Conservation (phyloP, 1,139 yeast species). For the Nakaseomyces nivariensis region DNA sequence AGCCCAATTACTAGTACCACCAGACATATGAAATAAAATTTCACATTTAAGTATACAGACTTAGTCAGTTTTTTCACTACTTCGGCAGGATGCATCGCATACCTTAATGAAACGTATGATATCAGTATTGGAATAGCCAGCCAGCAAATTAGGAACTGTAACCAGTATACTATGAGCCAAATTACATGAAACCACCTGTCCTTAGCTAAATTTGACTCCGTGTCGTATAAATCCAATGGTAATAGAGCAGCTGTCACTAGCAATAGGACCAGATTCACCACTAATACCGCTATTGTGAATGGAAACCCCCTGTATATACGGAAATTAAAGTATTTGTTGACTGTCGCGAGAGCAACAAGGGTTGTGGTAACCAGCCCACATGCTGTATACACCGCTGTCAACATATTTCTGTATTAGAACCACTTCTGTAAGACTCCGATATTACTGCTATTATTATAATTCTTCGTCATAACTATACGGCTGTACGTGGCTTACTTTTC, state of each 20-base stretch:
- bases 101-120: constrained; percentile 24
- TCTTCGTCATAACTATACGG: too few relatives aligned
- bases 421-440: too few relatives aligned
- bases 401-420: neutral
- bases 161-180: constrained; percentile 26
- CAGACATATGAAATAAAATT: constrained; percentile 23
- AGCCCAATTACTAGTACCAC: constrained; percentile 18
- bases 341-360: constrained; percentile 12
- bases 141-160: constrained; percentile 27
- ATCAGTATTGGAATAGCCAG: constrained; percentile 25
- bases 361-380: constrained; percentile 3
- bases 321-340: constrained; percentile 24
- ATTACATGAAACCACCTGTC: constrained; percentile 8
- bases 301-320: constrained; percentile 22
- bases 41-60: constrained; percentile 22
- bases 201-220: neutral
- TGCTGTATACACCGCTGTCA: constrained; percentile 1
- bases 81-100: constrained; percentile 11
- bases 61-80: constrained; percentile 12
- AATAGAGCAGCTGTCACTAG: constrained; percentile 22
- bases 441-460: too few relatives aligned
- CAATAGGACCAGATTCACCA: constrained; percentile 21
- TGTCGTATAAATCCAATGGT: constrained; percentile 20
- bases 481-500: too few relatives aligned
- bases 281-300: constrained; percentile 14